Base-by-base conservation (phyloP, 345 rosid genomes). In the Laguncularia racemosa region DNA sequence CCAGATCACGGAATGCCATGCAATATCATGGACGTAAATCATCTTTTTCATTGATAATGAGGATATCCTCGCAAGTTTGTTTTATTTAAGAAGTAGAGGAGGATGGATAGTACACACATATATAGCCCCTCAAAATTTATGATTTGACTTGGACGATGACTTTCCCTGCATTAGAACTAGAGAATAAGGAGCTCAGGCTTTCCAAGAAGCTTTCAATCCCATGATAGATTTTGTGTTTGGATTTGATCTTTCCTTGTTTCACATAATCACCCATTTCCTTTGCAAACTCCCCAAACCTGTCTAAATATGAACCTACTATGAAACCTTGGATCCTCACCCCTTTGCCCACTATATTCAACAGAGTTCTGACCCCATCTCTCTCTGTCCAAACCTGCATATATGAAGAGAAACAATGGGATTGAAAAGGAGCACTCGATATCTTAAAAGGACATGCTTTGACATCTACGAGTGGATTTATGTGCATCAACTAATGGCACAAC, bases 241-340 rank as follows among this genome's bases (percentile, higher is more conserved):
- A 65, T 11, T 10, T 45, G 33, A 77, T 70, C 51, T 73, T 75
- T 33, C 78, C 73, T 20, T 75, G 50, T 20, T 59, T 66, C 18
- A 75, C 0, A 52, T 70, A 75, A 6, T n/a, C 59, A 56, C 57
- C 69, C 69, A 75, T 77, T 20, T 77, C 67, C 56, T 44, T 38
- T 1, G 60, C 16, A 44, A 75, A 81, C 16, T 75, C 76, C 4
- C 43, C 63, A 11, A 65, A 73, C 21, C 64, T 70, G 14, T 66
- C 50, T 60, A 72, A 16, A 43, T 60, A 59, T 5, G 80, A 62
- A 44, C 54, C 67, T 44, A 75, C 12, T 67, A 75, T 2, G 18
- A 40, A 81, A 53, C 85, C 85, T 67, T 81, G 68, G 65, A 81
- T 62, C 61, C 69, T 72, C 57, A 77, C 85, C 60, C 52, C 76